Base-by-base conservation (phyloP, 2,329 filamentous ascomycete genomes). In the Colletotrichum sp. region DNA sequence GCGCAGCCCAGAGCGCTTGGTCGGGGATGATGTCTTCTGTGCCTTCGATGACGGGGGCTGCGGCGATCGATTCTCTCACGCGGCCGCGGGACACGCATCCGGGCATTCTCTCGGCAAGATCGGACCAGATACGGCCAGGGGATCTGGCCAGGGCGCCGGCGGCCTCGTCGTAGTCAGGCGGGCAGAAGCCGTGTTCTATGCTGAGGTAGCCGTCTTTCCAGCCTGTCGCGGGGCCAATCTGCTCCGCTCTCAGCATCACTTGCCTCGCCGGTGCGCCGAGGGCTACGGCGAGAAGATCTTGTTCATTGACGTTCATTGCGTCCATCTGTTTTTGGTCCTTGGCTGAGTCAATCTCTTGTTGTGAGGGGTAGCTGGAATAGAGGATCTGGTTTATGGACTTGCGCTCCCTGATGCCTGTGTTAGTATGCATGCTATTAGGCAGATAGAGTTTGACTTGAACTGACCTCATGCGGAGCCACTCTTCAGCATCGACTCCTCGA, bases 191-290 rank as follows among this genome's bases (percentile, higher is more conserved):
- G 30, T 89, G 86, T 66, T 89, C 88, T 16, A 83, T 84, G 72
- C 85, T 88, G 43, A 90, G 86, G 77, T 88, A 90, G 0, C 88
- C 88, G 76, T 91, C 89, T 60, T 87, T 83, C 88, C 88, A 91
- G 21, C 89, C 89, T 1, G 87, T 89, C 34, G 80, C 79, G 0
- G 86, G 82, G 0, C 89, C 88, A 9, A 90, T 87, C 58, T 89
- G 87, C 77, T 90, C 88, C 9, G 89, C 89, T 60, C 89, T 82
- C 21, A 89, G 79, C 75, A 91, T 87, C 4, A 91, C 89, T 78
- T 90, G 89, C 16, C 89, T 85, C 21, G 88, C 89, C 3, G 89
- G 89, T 1, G 89, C 89, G 3, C 89, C 89, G 6, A 91, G 84
- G 4, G 89, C 88, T 7, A 89, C 84, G 16, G 89, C 88, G 1